phyloP scores from a whole-genome alignment of 225 moss, liverwort and hornwort species.

The Antitrichia curtipendula region DNA sequence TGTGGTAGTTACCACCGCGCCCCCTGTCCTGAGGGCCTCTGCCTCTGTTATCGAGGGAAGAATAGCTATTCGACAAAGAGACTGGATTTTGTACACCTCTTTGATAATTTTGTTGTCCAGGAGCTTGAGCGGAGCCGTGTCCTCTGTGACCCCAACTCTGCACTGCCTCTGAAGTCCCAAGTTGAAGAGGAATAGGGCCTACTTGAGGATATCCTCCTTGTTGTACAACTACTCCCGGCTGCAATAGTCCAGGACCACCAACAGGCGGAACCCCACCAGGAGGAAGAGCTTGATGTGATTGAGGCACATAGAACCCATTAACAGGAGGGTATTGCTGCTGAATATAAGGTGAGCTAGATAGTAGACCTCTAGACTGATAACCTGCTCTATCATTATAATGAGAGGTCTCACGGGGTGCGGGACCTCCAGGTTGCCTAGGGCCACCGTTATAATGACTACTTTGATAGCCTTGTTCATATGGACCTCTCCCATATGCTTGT shows the following conservation, averaged over 20 bases:
- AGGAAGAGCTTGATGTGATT: conserved; percentile 3
- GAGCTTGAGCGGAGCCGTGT: conserved; percentile 7
- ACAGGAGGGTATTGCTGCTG: conserved; percentile 31
- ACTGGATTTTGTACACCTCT: conserved; percentile 13
- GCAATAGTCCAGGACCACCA: conserved; percentile 17
- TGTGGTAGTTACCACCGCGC: conserved; percentile 19
- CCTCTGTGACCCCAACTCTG: conserved; percentile 16
- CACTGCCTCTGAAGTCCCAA: conserved; percentile 1
- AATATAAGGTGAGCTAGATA: conserved; percentile 15
- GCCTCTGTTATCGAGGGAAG: conserved; percentile 31
- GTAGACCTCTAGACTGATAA: conserved; percentile 12
- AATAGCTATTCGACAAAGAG: conserved; percentile 21
- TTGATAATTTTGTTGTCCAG: conserved; percentile 24
- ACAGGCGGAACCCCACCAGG: background rate
- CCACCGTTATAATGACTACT: conserved; percentile 6
- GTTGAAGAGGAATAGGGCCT: background rate
- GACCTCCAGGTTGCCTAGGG: conserved; percentile 9
- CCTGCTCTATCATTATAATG: conserved; percentile 19
- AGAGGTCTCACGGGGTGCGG: conserved; percentile 8
- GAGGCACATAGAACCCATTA: conserved; percentile 23
- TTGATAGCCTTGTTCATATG: conserved; percentile 33
- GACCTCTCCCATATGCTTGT: conserved; percentile 27
- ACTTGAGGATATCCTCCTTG: conserved; percentile 26
- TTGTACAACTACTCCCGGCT: conserved; percentile 6
- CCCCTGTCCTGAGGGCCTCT: conserved; percentile 25